A percentile compares a stretch with the other conserved stretches of the same genome.
phyloP scores from a whole-genome alignment of 768 basidiomycete genomes.

The Xerocomellus chrysenteron region DNA sequence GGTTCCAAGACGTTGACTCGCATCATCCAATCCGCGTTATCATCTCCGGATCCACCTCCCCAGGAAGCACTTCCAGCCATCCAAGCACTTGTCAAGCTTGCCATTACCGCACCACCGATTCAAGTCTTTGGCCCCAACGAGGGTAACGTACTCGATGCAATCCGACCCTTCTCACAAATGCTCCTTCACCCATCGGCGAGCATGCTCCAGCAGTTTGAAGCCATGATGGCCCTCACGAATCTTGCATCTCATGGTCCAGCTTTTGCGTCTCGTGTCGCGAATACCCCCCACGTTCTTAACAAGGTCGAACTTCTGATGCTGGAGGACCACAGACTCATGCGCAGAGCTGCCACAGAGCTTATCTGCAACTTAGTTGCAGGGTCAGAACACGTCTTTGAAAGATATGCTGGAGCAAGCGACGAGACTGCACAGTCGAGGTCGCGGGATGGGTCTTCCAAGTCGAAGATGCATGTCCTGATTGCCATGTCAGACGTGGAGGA shows the following conservation, averaged over 20 bases:
- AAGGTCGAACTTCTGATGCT: conserved; percentile 72
- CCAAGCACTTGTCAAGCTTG: conserved; percentile 89
- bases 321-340: conserved; percentile 79
- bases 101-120: conserved; percentile 88
- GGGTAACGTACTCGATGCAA: conserved; percentile 74
- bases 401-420: conserved; percentile 54
- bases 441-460: conserved; percentile 34
- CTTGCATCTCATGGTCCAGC: conserved; percentile 75
- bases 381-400: conserved; percentile 71
- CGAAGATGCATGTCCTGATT: conserved; percentile 77
- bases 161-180: conserved; percentile 75
- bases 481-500: conserved; percentile 89
- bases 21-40: conserved; percentile 53
- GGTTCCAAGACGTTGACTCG: conserved; percentile 65
- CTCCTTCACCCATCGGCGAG: conserved; percentile 67
- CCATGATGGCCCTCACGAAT: conserved; percentile 95
- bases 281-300: conserved; percentile 56
- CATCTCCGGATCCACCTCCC: conserved; percentile 27
- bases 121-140: conserved; percentile 89
- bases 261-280: conserved; percentile 65
- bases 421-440: conserved; percentile 44
- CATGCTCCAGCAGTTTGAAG: conserved; percentile 86
- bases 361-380: conserved; percentile 87
- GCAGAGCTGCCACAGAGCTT: conserved; percentile 87
- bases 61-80: conserved; percentile 51